These are phyloP conservation scores for Escovopsis sp. DNA, from an alignment of 2,329 filamentous ascomycete genomes.

Conservation along the genomic window DNA sequence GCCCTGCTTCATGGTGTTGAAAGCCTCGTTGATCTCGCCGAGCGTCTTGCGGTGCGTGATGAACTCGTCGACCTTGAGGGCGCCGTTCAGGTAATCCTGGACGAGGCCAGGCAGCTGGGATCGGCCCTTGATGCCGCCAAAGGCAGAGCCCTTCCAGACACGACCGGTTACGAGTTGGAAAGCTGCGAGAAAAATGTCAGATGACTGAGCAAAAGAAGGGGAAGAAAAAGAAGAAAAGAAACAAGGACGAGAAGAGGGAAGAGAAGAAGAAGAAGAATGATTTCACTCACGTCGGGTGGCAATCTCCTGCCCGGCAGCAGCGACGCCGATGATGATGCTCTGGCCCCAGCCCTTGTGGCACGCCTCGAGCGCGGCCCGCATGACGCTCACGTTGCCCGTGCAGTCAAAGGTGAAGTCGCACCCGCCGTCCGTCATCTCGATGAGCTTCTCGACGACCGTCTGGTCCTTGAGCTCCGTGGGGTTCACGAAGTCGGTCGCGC, in stretches of 20 bases:
- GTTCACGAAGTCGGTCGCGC: conserved; percentile 94
- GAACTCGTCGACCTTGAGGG: conserved; percentile 97
- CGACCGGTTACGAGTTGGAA: conserved; percentile 98
- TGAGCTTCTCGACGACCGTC: conserved; percentile 78
- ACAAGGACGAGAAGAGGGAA: conserved; percentile 12
- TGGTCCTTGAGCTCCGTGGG: conserved; percentile 63
- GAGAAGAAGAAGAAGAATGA: background rate
- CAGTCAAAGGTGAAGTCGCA: conserved; percentile 99
- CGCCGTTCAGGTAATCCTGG: conserved; percentile 72
- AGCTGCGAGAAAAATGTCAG: conserved; percentile 32
- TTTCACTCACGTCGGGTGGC: conserved; percentile 66
- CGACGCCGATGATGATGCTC: conserved; percentile 95
- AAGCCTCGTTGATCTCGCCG: conserved; percentile 73
- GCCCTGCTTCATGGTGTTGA: conserved; percentile 85
- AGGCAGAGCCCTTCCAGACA: conserved; percentile 95
- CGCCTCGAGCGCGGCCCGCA: conserved; percentile 88
- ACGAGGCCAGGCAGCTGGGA: conserved; percentile 80
- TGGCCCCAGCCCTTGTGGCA: conserved; percentile 99
- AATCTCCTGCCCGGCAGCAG: conserved; percentile 91
- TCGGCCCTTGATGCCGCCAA: conserved; percentile 95
- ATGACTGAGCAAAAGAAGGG: too few species aligned
- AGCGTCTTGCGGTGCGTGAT: conserved; percentile 89
- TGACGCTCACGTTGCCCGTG: conserved; percentile 91
- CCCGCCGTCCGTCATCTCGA: conserved; percentile 95
- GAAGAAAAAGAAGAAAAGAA: too few species aligned